phyloP scores from a whole-genome alignment of 2,329 filamentous ascomycete genomes.

The Sporothrix inflata region DNA sequence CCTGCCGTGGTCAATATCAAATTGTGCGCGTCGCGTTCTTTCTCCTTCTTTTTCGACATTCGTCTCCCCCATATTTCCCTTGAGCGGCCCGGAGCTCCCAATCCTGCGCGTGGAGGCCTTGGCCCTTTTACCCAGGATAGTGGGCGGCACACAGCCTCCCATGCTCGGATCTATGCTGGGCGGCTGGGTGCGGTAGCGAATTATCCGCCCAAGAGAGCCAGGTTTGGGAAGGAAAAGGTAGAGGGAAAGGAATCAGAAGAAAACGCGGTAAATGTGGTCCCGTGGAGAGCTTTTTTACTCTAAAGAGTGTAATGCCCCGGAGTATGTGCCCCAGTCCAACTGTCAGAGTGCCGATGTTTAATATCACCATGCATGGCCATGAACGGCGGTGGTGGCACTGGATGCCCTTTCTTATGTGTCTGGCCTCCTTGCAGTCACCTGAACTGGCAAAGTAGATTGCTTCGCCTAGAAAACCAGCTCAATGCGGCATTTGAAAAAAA shows the following conservation, averaged over 20 bases:
- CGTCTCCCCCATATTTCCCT: neutral
- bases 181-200: neutral
- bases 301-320: neutral
- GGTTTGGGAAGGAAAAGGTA: neutral
- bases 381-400: neutral
- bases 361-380: neutral
- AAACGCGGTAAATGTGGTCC: neutral
- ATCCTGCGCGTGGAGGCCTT: neutral
- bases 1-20: neutral
- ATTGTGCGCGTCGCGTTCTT: neutral
- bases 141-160: neutral
- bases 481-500: conserved; percentile 1
- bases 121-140: conserved; percentile 6
- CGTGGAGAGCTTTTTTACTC: neutral
- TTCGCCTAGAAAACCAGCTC: neutral
- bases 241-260: neutral
- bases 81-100: neutral
- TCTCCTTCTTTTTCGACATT: neutral
- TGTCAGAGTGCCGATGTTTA: neutral
- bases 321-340: conserved; percentile 1
- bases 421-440: neutral
- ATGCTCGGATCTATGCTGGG: neutral
- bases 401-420: neutral
- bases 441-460: neutral
- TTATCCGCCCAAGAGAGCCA: neutral